These are phyloP conservation scores for Penicillium roqueforti DNA, from an alignment of 495 filamentous ascomycete species.

Conservation along the genomic window DNA sequence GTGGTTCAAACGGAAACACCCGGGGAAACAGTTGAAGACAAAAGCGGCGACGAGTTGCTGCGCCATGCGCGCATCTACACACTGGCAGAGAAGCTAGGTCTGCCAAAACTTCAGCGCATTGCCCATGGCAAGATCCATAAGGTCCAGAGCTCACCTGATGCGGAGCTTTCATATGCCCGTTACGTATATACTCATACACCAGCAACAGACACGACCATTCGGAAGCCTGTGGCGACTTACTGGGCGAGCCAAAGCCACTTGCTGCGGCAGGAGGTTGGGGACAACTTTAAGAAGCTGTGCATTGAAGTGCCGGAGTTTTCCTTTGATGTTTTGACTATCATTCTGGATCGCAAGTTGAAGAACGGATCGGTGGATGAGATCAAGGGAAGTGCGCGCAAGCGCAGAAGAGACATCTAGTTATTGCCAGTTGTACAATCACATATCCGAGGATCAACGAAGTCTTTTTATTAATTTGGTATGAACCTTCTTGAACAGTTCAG, in stretches of 20 bases:
- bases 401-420: conserved; percentile 29
- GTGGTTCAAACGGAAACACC: conserved; percentile 55
- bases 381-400: conserved; percentile 34
- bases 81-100: conserved; percentile 71
- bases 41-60: conserved; percentile 70
- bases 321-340: conserved; percentile 77
- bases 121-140: conserved; percentile 86
- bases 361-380: conserved; percentile 24
- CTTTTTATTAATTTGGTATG: neutral
- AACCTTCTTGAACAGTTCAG: neutral
- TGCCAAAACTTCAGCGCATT: conserved; percentile 68
- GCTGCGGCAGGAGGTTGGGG: conserved; percentile 76
- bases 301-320: conserved; percentile 86
- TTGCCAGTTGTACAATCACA: neutral
- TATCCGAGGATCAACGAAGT: neutral
- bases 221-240: conserved; percentile 81
- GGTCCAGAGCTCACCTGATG: conserved; percentile 76
- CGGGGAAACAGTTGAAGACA: conserved; percentile 54
- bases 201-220: conserved; percentile 64
- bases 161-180: conserved; percentile 84
- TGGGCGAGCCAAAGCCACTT: conserved; percentile 81
- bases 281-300: conserved; percentile 75
- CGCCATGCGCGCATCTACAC: conserved; percentile 88
- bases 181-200: conserved; percentile 80
- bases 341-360: conserved; percentile 65